phyloP scores from a whole-genome alignment of 306 rosid genomes.

The Albizia julibrissin region DNA sequence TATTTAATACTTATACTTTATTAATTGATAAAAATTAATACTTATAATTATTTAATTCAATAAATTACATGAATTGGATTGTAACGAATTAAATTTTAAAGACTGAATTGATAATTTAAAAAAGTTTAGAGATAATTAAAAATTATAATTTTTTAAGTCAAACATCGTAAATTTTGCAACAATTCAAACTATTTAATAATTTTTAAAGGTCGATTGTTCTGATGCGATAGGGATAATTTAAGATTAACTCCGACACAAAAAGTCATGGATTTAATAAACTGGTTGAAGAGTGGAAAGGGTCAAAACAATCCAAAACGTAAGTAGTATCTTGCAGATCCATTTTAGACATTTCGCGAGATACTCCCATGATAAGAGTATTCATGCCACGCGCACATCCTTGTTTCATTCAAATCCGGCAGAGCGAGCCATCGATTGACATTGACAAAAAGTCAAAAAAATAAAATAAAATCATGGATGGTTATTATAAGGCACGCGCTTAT shows the following conservation, averaged over 20 bases:
- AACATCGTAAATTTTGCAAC: neutral
- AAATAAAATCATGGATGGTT: too few species aligned
- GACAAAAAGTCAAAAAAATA: neutral
- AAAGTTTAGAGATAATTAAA: neutral
- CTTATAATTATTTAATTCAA: neutral
- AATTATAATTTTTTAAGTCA: neutral
- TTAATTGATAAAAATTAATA: too few species aligned
- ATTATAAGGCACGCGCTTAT: neutral
- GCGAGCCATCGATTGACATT: neutral
- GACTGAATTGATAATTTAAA: too few species aligned
- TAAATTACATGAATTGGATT: neutral
- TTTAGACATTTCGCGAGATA: neutral
- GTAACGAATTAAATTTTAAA: too few species aligned
- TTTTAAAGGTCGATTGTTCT: too few species aligned
- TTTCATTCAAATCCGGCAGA: neutral
- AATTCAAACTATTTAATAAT: too few species aligned
- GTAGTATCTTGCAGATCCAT: neutral
- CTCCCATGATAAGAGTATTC: neutral
- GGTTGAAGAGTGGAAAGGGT: neutral
- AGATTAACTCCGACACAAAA: too few species aligned
- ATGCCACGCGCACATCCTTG: neutral
- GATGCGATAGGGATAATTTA: neutral
- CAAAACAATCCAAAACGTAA: too few species aligned
- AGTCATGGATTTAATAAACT: neutral
- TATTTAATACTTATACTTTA: too few species aligned